phyloP scores from a whole-genome alignment of 345 rosid genomes.

The Trapa incisa region DNA sequence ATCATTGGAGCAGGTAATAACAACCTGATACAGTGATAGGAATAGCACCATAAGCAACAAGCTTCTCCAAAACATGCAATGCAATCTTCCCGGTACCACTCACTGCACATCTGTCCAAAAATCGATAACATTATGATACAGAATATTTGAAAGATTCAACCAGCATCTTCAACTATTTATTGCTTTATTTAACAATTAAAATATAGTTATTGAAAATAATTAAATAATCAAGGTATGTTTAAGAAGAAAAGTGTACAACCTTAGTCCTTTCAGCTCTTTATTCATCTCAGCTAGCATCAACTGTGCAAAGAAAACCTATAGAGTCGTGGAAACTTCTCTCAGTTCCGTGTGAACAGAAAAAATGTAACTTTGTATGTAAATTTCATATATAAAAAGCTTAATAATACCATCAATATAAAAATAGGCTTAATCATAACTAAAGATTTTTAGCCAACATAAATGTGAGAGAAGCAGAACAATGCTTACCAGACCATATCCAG shows the following conservation, averaged over 20 bases:
- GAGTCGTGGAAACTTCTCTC: conserved; percentile 16
- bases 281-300: conserved; percentile 91
- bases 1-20: conserved; percentile 12
- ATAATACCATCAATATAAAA: no score
- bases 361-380: no score
- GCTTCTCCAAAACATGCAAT: conserved; percentile 95
- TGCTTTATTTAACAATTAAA: neutral
- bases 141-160: neutral
- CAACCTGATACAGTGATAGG: conserved; percentile 94
- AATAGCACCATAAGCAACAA: conserved; percentile 85
- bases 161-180: neutral
- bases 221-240: neutral
- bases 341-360: neutral
- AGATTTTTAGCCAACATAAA: neutral
- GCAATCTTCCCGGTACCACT: conserved; percentile 99
- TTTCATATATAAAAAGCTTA: neutral
- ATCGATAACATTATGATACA: neutral
- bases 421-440: neutral
- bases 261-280: conserved; percentile 88
- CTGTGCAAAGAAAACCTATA: conserved; percentile 91
- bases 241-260: conserved; percentile 29
- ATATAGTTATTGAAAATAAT: neutral
- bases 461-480: neutral
- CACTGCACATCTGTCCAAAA: conserved; percentile 61
- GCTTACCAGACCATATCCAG: conserved; percentile 97